Evolutionary conservation across 208 protist species (phyloP), one percentile per base, ranked within the genome.

Genomic region (Trichomonas tenax): DNA sequence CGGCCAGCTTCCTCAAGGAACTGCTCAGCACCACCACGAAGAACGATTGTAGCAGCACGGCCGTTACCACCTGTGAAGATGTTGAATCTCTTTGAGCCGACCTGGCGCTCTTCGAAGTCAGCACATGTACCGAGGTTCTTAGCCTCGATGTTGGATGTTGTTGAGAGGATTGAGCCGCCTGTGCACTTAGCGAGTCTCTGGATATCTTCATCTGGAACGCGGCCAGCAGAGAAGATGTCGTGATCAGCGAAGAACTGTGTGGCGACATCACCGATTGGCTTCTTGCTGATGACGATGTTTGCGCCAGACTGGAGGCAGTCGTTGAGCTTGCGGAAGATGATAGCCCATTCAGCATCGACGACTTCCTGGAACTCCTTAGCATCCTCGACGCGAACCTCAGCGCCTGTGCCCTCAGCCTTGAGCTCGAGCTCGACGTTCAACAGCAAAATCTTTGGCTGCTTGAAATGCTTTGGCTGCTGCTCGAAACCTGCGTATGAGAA

Each of bases 241-340:
- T 98, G 97, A 97, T 99, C 99, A n/a, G 99, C 99, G 98, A 99
- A 99, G 98, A 99, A 99, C 98, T 99, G 99, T 51, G 99, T 99
- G 0, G 99, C 99, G 44, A 99, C 97, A 97, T 99, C 99, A 96
- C 99, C 99, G 97, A 99, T 99, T 38, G 99, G 98, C 41, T 99
- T 98, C 51, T 98, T 98, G 15, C 99, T 99, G 8, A 99, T 98
- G 36, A 99, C 97, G 96, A 98, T 96, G 63, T 99, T 99, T 10
- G 99, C 99, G 40, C 99, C 99, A 3, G 98, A 98, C 26, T 97
- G 98, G 81, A 98, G 98, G 97, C 99, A 99, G 96, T 99, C 99
- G 41, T 99, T 99, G 41, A 99, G 98, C 98, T 99, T 99, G 95
- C 99, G 98, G 97, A 99, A 99, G 97, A 99, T 99, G 96, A 99